Conservation (phyloP, 305 asterid genomes). For the Stenogyne calaminthoides region DNA sequence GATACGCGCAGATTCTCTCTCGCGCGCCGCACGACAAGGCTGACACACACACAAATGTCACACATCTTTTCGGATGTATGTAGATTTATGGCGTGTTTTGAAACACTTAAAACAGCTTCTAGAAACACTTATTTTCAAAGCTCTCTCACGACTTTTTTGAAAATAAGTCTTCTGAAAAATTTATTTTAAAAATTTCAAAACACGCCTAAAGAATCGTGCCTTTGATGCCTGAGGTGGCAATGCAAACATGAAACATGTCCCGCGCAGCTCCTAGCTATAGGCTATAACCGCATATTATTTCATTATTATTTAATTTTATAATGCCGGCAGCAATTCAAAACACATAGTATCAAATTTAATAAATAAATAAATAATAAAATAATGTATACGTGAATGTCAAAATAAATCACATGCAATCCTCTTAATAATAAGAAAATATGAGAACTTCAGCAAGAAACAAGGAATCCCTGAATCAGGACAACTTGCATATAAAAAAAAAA, state of each 20-base stretch:
- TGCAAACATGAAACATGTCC: constrained; percentile 3
- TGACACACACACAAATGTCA: too few relatives aligned
- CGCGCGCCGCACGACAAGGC: too few relatives aligned
- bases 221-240: constrained; percentile 2
- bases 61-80: too few relatives aligned
- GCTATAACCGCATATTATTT: neutral
- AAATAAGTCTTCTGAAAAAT: too few relatives aligned
- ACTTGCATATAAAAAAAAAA: neutral
- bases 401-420: constrained; percentile 19
- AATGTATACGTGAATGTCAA: constrained; percentile 22
- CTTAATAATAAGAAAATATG: neutral
- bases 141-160: too few relatives aligned
- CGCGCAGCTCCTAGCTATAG: neutral
- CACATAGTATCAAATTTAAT: neutral
- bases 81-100: too few relatives aligned
- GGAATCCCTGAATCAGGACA: constrained; percentile 14
- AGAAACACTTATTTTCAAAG: too few relatives aligned
- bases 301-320: neutral
- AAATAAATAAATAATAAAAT: neutral
- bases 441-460: neutral
- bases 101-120: too few relatives aligned
- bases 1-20: too few relatives aligned
- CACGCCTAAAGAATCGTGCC: too few relatives aligned
- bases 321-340: neutral
- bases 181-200: too few relatives aligned